These are phyloP conservation scores for Austroboletus rostrupii DNA, from an alignment of 1,284 basidiomycete genomes.

Conservation along the genomic window DNA sequence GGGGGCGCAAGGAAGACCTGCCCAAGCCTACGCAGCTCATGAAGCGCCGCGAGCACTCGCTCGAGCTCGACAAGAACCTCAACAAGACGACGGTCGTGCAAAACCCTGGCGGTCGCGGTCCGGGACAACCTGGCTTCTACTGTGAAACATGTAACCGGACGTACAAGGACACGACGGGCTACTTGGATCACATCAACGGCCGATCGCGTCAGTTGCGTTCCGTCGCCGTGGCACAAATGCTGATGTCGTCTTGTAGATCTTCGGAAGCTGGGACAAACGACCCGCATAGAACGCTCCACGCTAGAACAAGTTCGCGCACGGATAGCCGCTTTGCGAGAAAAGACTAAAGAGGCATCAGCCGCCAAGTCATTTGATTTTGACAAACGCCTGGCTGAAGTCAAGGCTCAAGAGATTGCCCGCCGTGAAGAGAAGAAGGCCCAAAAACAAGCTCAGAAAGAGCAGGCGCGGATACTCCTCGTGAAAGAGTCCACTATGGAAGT, in stretches of 20 bases:
- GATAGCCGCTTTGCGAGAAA: conserved; percentile 84
- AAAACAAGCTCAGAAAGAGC: conserved; percentile 71
- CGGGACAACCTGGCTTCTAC: conserved; percentile 88
- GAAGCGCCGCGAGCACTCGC: conserved; percentile 75
- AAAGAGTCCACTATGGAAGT: conserved; percentile 49
- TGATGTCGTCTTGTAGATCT: conserved; percentile 59
- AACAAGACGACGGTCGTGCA: conserved; percentile 90
- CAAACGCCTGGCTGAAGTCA: conserved; percentile 79
- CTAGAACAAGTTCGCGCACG: conserved; percentile 87
- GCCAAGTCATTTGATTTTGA: conserved; percentile 94
- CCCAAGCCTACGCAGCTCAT: conserved; percentile 89
- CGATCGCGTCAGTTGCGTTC: conserved; percentile 71
- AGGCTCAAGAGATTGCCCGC: conserved; percentile 61
- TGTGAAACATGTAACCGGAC: conserved; percentile 89
- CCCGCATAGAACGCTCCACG: conserved; percentile 85
- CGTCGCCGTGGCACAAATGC: neutral
- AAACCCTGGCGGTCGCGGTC: conserved; percentile 72
- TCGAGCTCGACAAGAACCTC: conserved; percentile 89
- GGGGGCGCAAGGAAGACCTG: conserved; percentile 61
- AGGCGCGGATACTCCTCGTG: conserved; percentile 58
- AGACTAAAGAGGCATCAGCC: conserved; percentile 73
- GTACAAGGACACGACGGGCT: conserved; percentile 90
- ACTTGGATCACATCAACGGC: conserved; percentile 95
- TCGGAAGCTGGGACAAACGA: conserved; percentile 89
- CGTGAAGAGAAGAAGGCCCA: conserved; percentile 69